Conservation (phyloP, 176 grass and related monocot species). For the Thinopyrum elongatum region DNA sequence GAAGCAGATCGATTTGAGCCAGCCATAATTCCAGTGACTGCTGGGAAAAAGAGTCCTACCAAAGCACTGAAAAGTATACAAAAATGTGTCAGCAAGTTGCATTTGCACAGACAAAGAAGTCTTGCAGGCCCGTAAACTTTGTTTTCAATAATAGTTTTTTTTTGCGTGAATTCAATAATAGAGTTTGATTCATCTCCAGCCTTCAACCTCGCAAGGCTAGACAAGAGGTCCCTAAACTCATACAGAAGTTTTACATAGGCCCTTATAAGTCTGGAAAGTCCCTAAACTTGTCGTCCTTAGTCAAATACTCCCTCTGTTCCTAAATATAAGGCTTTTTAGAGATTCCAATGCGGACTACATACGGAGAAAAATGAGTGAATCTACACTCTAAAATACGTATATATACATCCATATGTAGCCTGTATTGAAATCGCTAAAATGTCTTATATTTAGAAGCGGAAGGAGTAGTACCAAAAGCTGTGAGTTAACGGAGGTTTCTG, state of each 20-base stretch:
- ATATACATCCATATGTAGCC: no score
- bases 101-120: conserved; percentile 2
- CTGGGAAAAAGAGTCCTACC: conserved; percentile 97
- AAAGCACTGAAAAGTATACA: conserved; percentile 73
- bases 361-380: no score
- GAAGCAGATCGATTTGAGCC: conserved; percentile 96
- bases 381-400: no score
- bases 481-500: not conserved
- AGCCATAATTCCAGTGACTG: conserved; percentile 99
- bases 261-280: not conserved
- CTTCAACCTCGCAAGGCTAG: not conserved
- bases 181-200: not conserved
- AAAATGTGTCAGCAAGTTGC: conserved; percentile 23
- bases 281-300: not conserved
- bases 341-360: no score
- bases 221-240: conserved; percentile 16
- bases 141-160: not conserved
- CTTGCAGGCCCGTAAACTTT: not conserved
- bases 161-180: not conserved
- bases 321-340: no score
- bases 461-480: not conserved
- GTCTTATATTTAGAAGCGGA: no score
- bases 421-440: no score
- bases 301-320: not conserved
- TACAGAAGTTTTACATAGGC: not conserved